Base-by-base conservation (phyloP, 176 grass and related monocot species). In the Musa troglodytarum region DNA sequence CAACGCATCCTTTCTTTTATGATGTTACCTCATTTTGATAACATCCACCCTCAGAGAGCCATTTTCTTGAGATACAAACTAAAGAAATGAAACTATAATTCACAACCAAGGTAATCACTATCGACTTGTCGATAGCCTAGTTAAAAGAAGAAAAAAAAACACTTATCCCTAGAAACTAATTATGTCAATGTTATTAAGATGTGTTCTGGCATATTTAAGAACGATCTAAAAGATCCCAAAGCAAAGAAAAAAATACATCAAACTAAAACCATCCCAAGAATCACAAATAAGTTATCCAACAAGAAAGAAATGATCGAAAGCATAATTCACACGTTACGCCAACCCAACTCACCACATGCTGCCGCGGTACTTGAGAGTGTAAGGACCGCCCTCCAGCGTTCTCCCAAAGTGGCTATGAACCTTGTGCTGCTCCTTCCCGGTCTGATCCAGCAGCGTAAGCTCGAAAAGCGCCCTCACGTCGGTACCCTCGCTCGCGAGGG, bases 321-420 rank as follows among this genome's bases (percentile, higher is more conserved):
- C 15, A n/a, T n/a, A 58, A 15, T n/a, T 62, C 57, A 17, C 17
- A 62, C 1, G 6, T 1, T 2, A 7, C 15, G 11, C 15, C 5
- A 49, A 22, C 69, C 53, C 51, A 19, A 74, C 72, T 74, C 72
- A 74, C 72, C 72, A 74, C 72, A 74, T 74, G 52, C 72, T 74
- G 22, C 72, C 72, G 1, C 72, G 72, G 53, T 74, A 74, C 53
- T 74, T 74, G 12, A 74, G 72, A 17, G 52, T 74, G 22, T 74
- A 74, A 3, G 72, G 72, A 3, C 72, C 72, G 20, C 72, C 16
- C 72, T 74, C 72, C 8, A 74, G 72, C 21, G 54, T 56, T 53
- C 72, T 74, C 53, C 72, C 72, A 10, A 74, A 74, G 23, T 74
- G 72, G 53, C 22, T 74, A 74, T 74, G 72, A 16, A 74, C 17